Percentiles rank a stretch among this genome's conserved stretches.
Evolutionary conservation across 139 green algal genomes (phyloP).

Genomic region (Raphidocelis subcapitata): DNA sequence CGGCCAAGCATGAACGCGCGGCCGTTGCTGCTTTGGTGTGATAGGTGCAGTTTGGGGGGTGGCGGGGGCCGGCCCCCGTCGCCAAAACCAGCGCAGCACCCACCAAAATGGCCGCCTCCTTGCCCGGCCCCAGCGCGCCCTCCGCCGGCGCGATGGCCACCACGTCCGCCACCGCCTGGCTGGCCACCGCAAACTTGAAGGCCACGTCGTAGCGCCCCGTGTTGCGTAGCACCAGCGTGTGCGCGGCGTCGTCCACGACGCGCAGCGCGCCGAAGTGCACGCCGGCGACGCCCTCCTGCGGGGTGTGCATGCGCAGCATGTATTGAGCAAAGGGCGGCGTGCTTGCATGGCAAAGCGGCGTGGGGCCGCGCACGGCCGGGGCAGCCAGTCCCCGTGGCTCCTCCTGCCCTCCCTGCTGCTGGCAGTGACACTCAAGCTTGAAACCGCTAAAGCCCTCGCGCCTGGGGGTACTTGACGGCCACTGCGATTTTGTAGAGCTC

Average conservation of each 20-base stretch:
- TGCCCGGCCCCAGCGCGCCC: constrained; percentile 56
- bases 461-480: constrained; percentile 63
- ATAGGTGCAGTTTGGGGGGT: too few relatives aligned
- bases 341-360: too few relatives aligned
- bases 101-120: constrained; percentile 45
- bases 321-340: too few relatives aligned
- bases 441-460: background rate
- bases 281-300: constrained; percentile 28
- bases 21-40: too few relatives aligned
- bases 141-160: constrained; percentile 54
- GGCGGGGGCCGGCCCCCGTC: background rate
- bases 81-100: background rate
- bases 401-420: background rate
- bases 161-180: constrained; percentile 36
- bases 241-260: constrained; percentile 44
- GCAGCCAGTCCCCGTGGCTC: background rate
- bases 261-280: constrained; percentile 69
- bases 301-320: too few relatives aligned
- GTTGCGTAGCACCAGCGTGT: constrained; percentile 62
- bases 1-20: too few relatives aligned
- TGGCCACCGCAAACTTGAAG: constrained; percentile 52
- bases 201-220: constrained; percentile 71
- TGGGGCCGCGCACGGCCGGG: too few relatives aligned
- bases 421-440: background rate
- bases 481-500: constrained; percentile 79